phyloP scores from a whole-genome alignment of 495 filamentous ascomycete genomes.

The Cryomyces minteri region DNA sequence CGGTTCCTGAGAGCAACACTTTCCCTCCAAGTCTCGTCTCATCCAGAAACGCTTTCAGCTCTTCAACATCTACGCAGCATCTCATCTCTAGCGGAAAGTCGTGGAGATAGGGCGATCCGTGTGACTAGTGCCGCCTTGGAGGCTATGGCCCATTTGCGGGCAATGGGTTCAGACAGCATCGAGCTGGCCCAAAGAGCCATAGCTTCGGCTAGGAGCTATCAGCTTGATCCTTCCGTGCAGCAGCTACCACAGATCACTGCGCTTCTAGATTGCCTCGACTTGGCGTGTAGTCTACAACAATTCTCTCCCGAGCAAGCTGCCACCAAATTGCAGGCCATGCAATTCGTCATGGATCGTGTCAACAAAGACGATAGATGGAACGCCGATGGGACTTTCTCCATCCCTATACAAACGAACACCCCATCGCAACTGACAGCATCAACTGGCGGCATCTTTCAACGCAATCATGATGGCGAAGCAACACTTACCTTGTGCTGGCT shows the following conservation, averaged over 20 bases:
- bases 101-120: constrained; percentile 53
- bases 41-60: constrained; percentile 50
- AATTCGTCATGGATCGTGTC: constrained; percentile 44
- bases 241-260: constrained; percentile 56
- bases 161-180: constrained; percentile 49
- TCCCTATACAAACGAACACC: constrained; percentile 42
- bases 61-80: constrained; percentile 63
- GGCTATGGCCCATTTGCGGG: constrained; percentile 58
- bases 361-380: constrained; percentile 40
- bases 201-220: constrained; percentile 57
- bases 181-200: constrained; percentile 74
- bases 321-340: constrained; percentile 53
- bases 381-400: constrained; percentile 46
- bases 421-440: constrained; percentile 6
- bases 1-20: constrained; percentile 75
- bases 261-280: constrained; percentile 59
- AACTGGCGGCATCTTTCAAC: constrained; percentile 24
- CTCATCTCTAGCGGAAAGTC: constrained; percentile 40
- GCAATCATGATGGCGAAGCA: constrained; percentile 11
- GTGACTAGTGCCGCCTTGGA: constrained; percentile 62
- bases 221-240: constrained; percentile 45
- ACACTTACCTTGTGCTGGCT: constrained; percentile 43
- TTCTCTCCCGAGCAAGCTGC: constrained; percentile 39
- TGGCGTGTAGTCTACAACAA: constrained; percentile 54
- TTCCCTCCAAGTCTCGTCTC: constrained; percentile 46